phyloP scores from a whole-genome alignment of 129 eudicot genomes.

The Helichrysum umbraculigerum region DNA sequence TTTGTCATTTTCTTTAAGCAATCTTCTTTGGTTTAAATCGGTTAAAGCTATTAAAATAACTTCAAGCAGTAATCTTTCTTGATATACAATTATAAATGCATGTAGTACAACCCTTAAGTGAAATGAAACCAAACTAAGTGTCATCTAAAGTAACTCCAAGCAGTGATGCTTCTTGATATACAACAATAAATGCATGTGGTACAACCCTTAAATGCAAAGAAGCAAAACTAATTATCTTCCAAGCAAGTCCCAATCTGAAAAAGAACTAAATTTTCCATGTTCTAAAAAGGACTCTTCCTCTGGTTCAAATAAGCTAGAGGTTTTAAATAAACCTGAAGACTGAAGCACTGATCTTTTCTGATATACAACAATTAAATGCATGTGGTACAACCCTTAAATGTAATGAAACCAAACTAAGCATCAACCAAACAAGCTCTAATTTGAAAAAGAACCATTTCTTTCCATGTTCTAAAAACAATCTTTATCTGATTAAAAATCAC shows the following conservation, averaged over 20 bases:
- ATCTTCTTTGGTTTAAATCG: neutral
- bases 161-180: constrained; percentile 23
- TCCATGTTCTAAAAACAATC: neutral
- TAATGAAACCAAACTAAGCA: neutral
- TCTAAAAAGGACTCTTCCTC: constrained; percentile 9
- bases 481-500: constrained; percentile 4
- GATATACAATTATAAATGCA: constrained; percentile 21
- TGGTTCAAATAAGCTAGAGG: constrained; percentile 10
- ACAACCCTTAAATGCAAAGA: constrained; percentile 12
- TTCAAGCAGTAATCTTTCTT: constrained; percentile 20
- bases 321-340: constrained; percentile 5
- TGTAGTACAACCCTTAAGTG: constrained; percentile 16
- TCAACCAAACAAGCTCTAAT: neutral
- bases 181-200: constrained; percentile 18
- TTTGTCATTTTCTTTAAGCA: neutral
- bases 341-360: neutral
- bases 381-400: constrained; percentile 14
- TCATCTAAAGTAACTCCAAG: constrained; percentile 11
- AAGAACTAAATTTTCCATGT: constrained; percentile 12
- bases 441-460: neutral
- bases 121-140: constrained; percentile 12
- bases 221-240: neutral
- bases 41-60: neutral
- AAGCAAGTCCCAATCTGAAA: neutral
- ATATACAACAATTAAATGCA: constrained; percentile 17